Evolutionary conservation across 257 asterid species (phyloP).

Genomic region (Gentiana macrophylla): DNA sequence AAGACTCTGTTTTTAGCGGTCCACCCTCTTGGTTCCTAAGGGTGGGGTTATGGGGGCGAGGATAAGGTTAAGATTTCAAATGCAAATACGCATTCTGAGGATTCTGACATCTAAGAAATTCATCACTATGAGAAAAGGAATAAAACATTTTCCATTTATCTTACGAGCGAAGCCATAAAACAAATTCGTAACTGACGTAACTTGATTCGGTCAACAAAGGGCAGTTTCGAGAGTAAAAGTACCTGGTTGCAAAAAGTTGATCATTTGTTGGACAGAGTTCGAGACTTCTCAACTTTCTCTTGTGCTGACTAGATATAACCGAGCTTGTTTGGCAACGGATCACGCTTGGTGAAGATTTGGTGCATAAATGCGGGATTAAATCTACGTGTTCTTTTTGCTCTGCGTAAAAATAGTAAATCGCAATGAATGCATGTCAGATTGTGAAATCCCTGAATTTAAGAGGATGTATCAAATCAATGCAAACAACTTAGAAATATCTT

Average conservation of each 20-base stretch:
- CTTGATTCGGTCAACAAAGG: background rate
- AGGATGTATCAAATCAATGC: background rate
- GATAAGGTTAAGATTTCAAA: too few relatives aligned
- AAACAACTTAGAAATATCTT: background rate
- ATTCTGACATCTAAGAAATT: too few relatives aligned
- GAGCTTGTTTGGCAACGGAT: slow-evolving; percentile 29
- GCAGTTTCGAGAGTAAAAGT: background rate
- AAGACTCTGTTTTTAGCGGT: too few relatives aligned
- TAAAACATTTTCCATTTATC: too few relatives aligned
- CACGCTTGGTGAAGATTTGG: slow-evolving; percentile 19
- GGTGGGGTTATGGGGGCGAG: too few relatives aligned
- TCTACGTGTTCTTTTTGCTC: slow-evolving; percentile 36
- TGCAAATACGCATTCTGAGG: too few relatives aligned
- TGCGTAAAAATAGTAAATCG: slow-evolving; percentile 7
- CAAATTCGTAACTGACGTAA: too few relatives aligned
- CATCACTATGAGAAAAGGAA: too few relatives aligned
- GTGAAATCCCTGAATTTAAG: background rate
- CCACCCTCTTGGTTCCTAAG: too few relatives aligned
- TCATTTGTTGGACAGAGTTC: slow-evolving; percentile 34
- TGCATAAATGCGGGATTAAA: slow-evolving; percentile 21
- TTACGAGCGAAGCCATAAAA: too few relatives aligned
- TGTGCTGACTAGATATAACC: slow-evolving; percentile 36
- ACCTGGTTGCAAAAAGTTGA: slow-evolving; percentile 45
- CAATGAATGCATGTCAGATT: background rate
- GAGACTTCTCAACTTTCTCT: slow-evolving; percentile 48